phyloP scores from a whole-genome alignment of 176 grass and related monocot species.

The Oryza australiensis region DNA sequence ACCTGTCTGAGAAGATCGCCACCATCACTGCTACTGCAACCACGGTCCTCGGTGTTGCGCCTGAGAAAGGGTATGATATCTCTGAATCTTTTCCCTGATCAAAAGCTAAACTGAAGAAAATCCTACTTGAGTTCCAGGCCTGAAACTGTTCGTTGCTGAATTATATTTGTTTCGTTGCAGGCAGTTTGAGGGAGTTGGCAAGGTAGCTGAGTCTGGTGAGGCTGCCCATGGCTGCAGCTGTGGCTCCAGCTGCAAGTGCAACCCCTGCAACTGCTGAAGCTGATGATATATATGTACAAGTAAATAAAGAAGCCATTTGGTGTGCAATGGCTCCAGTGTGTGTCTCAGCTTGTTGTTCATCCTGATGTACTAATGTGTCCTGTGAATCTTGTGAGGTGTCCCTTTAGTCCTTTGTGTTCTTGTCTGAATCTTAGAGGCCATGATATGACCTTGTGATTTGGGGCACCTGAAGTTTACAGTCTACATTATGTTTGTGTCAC shows the following conservation, averaged over 20 bases:
- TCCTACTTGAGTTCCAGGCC: neutral
- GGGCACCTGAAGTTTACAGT: neutral
- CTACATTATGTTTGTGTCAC: neutral
- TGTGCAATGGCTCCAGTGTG: neutral
- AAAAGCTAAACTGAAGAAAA: neutral
- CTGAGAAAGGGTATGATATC: constrained; percentile 36
- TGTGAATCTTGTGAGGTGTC: neutral
- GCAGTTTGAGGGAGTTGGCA: neutral
- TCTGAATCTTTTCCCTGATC: neutral
- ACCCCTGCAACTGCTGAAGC: neutral
- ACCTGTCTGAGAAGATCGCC: no score
- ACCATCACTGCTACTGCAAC: neutral
- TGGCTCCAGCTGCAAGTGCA: neutral
- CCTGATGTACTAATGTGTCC: neutral
- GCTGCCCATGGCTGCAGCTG: neutral
- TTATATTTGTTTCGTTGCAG: neutral
- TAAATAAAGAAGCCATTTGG: neutral
- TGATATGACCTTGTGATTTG: neutral
- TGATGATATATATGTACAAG: neutral
- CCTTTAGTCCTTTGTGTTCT: neutral
- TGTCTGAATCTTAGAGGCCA: neutral
- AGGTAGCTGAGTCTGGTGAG: neutral
- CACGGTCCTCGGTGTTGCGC: constrained; percentile 25
- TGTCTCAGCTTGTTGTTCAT: neutral
- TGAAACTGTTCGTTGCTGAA: neutral